These are phyloP conservation scores for Venturia effusa DNA, from an alignment of 2,329 filamentous ascomycete genomes.

Conservation along the genomic window DNA sequence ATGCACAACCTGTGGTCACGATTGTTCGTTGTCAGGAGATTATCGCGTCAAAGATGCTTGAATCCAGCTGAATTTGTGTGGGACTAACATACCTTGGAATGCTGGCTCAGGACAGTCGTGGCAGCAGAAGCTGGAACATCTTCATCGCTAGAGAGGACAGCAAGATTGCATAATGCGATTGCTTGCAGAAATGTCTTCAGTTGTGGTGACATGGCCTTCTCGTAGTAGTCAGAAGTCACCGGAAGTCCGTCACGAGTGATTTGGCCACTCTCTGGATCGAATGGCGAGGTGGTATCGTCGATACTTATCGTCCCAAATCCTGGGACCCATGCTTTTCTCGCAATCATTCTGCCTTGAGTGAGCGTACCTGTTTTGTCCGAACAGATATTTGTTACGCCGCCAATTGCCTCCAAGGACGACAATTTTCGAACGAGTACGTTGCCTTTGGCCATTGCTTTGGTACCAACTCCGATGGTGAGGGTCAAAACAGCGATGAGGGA, in stretches of 20 bases:
- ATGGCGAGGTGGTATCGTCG: conserved; percentile 41
- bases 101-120: background rate
- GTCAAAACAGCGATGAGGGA: conserved; percentile 55
- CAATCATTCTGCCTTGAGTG: conserved; percentile 30
- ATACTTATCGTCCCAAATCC: conserved; percentile 40
- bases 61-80: background rate
- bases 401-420: conserved; percentile 29
- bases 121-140: background rate
- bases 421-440: conserved; percentile 31
- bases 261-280: conserved; percentile 35
- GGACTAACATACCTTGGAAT: background rate
- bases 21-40: too few species aligned
- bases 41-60: background rate
- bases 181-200: conserved; percentile 24
- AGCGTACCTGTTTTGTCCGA: conserved; percentile 31
- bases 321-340: conserved; percentile 26
- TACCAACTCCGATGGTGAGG: conserved; percentile 47
- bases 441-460: conserved; percentile 30
- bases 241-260: conserved; percentile 18
- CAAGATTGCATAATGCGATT: conserved; percentile 29
- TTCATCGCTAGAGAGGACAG: conserved; percentile 19
- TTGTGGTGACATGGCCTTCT: conserved; percentile 16
- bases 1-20: background rate
- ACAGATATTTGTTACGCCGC: conserved; percentile 31
- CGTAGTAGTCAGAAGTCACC: conserved; percentile 16